Base-by-base conservation (phyloP, 305 asterid genomes). In the Fraxinus angustifolia region DNA sequence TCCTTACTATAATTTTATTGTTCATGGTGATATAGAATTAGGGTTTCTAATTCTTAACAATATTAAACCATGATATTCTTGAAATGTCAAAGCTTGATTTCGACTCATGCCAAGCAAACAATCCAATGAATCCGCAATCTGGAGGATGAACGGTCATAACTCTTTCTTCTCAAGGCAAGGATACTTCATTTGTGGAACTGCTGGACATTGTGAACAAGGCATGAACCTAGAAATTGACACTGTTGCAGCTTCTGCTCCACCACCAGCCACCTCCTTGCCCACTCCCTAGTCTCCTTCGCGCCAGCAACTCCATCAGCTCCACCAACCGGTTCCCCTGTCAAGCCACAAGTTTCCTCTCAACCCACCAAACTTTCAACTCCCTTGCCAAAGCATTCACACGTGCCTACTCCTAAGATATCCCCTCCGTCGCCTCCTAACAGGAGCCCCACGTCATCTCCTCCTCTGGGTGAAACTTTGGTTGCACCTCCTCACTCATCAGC, bases 141-240 rank as follows among this genome's bases (percentile, higher is more conserved):
- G 92, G 94, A 28, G 97, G 95, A 14, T 11, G 8, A 76, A 81
- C 92, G 1, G 82, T 79, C 48, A 76, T 91, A n/a, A 58, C 91
- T 62, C 91, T 91, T 40, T 65, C 88, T 11, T 50, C 97, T 84
- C 62, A 87, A 7, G 97, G 97, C 76, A 84, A 70, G 82, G 92
- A 65, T 91, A 90, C 89, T 93, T 90, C 86, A 87, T 89, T 35
- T 88, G 97, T 79, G 90, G 91, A 21, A 83, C 88, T 65, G 83
- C 77, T 12, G 90, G 90, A 0, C 96, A 93, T 84, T 93, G 97
- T 87, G 65, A 82, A 78, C 35, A 42, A 36, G 95, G 97, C 82
- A 93, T 91, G 97, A 91, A 93, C 78, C 26, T 93, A 71, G 80
- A 83, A 38, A 83, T 93, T 82, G 80, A 82, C 86, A 85, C 84